Conservation (phyloP, 2,329 filamentous ascomycete species). For the Penicillium sp. region DNA sequence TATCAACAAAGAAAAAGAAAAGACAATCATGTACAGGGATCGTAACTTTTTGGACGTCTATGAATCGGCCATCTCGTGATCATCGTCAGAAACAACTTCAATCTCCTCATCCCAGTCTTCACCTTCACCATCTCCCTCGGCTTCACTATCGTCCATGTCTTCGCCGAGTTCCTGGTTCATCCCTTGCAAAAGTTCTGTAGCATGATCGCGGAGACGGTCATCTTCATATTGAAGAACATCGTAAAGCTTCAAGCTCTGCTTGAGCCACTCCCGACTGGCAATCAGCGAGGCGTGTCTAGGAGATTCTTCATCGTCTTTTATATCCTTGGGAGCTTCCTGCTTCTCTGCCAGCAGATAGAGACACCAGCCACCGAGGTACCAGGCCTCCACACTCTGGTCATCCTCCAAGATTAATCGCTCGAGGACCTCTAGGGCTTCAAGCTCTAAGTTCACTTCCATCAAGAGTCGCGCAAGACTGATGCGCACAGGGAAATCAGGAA, state of each 20-base stretch:
- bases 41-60: constrained; percentile 30
- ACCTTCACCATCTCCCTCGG: constrained; percentile 52
- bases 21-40: constrained; percentile 24
- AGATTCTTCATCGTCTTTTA: constrained; percentile 43
- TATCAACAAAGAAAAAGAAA: constrained; percentile 33
- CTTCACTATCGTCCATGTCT: constrained; percentile 55
- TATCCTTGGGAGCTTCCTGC: constrained; percentile 40
- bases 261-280: constrained; percentile 78
- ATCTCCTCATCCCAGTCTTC: constrained; percentile 53
- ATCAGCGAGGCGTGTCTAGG: constrained; percentile 64
- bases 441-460: constrained; percentile 85
- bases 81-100: constrained; percentile 53
- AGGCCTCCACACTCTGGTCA: constrained; percentile 90
- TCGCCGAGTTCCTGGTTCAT: constrained; percentile 66
- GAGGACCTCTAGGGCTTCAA: constrained; percentile 79
- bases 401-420: constrained; percentile 83
- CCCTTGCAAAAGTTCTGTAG: constrained; percentile 44
- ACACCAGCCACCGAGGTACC: constrained; percentile 96
- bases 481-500: constrained; percentile 82
- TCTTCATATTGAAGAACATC: constrained; percentile 70
- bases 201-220: constrained; percentile 45
- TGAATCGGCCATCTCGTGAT: constrained; percentile 55
- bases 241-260: constrained; percentile 77
- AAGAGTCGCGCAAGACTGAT: constrained; percentile 81
- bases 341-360: constrained; percentile 65